Base-by-base conservation (phyloP, 345 rosid genomes). In the Citrus cavaleriei region DNA sequence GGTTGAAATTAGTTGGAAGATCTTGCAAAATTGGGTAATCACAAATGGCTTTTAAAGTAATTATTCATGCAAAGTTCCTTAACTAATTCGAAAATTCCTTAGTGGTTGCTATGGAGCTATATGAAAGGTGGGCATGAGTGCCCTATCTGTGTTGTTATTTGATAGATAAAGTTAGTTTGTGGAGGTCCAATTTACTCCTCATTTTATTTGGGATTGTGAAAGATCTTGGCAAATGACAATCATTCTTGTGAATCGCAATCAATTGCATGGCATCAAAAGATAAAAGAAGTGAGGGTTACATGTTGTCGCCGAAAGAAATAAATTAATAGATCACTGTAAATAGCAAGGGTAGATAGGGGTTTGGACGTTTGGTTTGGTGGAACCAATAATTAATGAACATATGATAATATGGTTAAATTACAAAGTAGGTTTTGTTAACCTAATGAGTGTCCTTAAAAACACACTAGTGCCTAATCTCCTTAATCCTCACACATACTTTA, bases 401-500 rank as follows among this genome's bases (percentile, higher is more conserved):
- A 10, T 6, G 5, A 10, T 21, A 37, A 28, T 55, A 13, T 21
- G 68, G 19, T n/a, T 51, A 13, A 64, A 64, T 64, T 18, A 32
- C 13, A 72, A 49, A 70, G 3, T 42, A 66, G 71, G 77, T 37
- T 30, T 55, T 78, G 72, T 66, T 37, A n/a, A 61, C 69, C 85
- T 76, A 76, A 72, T 54, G 59, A 32, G 16, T 40, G 63, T 61
- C 73, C 68, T 54, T 66, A 3, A 34, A 22, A 34, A 37, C 46
- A 4, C 18, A 34, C 46, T 54, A 40, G 35, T 77, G 16, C 28
- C 18, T 7, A 42, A 10, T 49, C 38, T 46, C 60, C 24, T 70
- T 2, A 51, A 51, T 28, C 32, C 61, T 10, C 21, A 4, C 62
- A 27, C 60, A 28, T 18, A 13, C 10, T 40, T n/a, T 51, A 25